Evolutionary conservation across 306 rosid genomes (phyloP), one percentile per base, ranked within the genome.

Genomic region (Cucurbita ficifolia): DNA sequence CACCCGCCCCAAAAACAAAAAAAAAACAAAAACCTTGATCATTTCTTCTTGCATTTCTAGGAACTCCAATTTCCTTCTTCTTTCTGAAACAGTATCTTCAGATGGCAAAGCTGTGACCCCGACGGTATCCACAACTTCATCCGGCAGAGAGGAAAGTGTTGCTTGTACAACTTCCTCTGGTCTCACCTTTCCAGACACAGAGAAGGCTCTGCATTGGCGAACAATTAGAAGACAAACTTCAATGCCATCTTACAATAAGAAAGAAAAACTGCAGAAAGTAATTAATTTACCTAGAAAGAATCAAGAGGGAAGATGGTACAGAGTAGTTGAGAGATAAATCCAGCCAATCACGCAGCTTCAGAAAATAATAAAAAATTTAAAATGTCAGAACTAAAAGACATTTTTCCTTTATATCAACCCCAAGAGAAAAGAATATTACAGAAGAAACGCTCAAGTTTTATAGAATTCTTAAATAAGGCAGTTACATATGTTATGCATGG

Each of bases 311-410:
- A 68, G 97, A 94, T 65, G 99, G 97, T 50, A 94, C 86, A 24
- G 99, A 87, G 79, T 87, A 89, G 80, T 94, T 91, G 72, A 94
- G 89, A 79, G 99, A 94, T 78, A 94, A 88, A 81, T 94, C 99
- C 86, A 94, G 76, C 99, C 99, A 94, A 82, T 94, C 96, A 50
- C 87, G 92, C 77, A 94, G 95, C 97, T 94, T 85, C 80, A 83
- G 48, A 5, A 69, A 45, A 69, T 45, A 69, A 69, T 48, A 1
- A 48, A 68, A 46, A 69, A 0, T 24, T 45, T 21, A 67, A 67
- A 2, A 59, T 3, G 22, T 48, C 40, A 45, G 57, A 69, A 24
- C 22, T 13, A 46, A 48, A 49, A 48, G 12, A 69, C 3, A 14
- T 33, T 68, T 18, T 67, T 21, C 72, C 10, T 67, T 65, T 10